These are phyloP conservation scores for Trametes gibbosa DNA, from an alignment of 768 basidiomycete genomes.

Conservation along the genomic window DNA sequence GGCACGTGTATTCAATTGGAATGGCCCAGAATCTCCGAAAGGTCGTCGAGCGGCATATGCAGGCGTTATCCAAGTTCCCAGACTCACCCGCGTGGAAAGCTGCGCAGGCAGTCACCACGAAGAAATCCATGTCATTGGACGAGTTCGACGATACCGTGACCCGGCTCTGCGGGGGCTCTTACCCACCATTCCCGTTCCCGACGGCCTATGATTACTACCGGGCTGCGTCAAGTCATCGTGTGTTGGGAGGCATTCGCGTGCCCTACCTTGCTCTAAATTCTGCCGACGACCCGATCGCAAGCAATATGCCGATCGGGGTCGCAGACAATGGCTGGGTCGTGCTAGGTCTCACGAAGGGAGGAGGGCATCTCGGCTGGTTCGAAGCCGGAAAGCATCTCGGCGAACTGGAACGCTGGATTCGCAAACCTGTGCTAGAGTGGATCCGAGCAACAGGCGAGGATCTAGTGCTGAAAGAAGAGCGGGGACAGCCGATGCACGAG, in stretches of 20 bases:
- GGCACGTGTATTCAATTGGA: conserved; percentile 68
- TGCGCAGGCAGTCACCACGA: conserved; percentile 40
- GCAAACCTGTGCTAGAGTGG: conserved; percentile 73
- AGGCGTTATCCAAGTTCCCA: conserved; percentile 47
- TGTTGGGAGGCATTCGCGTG: conserved; percentile 57
- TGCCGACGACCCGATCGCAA: conserved; percentile 75
- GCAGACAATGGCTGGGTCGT: conserved; percentile 52
- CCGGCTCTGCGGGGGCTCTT: conserved; percentile 64
- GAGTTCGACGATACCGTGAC: conserved; percentile 66
- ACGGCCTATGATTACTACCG: conserved; percentile 46
- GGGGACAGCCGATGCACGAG: conserved; percentile 39
- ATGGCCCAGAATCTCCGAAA: conserved; percentile 74
- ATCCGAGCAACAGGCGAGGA: conserved; percentile 55
- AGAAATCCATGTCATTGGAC: conserved; percentile 53
- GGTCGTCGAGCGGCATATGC: conserved; percentile 51
- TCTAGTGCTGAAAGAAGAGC: conserved; percentile 37
- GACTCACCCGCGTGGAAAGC: conserved; percentile 51
- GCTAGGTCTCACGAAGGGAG: conserved; percentile 59
- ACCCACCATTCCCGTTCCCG: conserved; percentile 44
- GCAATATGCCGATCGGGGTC: conserved; percentile 55
- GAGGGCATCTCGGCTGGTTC: conserved; percentile 87
- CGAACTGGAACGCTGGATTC: conserved; percentile 55
- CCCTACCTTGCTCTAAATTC: conserved; percentile 78
- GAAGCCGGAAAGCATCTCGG: conserved; percentile 32
- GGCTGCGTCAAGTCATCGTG: conserved; percentile 58